Evolutionary conservation across 148 eudicot species (phyloP), one percentile per base, ranked within the genome.

Genomic region (Silene uniflora): DNA sequence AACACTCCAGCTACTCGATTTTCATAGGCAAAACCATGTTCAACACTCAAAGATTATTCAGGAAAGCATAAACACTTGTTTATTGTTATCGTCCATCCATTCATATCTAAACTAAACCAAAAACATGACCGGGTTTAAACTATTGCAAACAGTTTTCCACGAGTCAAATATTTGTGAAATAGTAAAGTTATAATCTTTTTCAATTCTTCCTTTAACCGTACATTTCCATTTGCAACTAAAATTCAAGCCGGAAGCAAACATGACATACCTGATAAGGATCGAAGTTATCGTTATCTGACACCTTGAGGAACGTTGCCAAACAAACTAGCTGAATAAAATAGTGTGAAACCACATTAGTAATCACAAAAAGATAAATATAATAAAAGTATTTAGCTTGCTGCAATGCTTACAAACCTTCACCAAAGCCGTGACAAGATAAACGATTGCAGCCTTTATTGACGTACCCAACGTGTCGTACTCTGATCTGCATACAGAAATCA

Each of bases 381-480:
- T 52, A 11, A 4, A 32, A 68, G 72, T 25, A 54, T 21, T 49
- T 16, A 52, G 18, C 67, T 25, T 71, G 56, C 42, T 66, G 52
- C 39, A 62, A 77, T 52, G 29, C 46, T 52, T 21, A 82, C 89
- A 14, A 70, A 93, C 97, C 98, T 95, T 95, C 69, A 95, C 91
- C 77, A 95, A 77, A 67, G 97, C 91, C 32, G 98, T 89, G 24
- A 80, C 83, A 62, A 95, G 96, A 83, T 95, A 95, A 75, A 95
- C 98, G 79, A 87, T 77, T 83, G 98, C 96, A 81, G 98, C 75
- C 79, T 84, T 92, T 25, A 92, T 78, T 3, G 98, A 92, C 27
- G 98, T 95, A 44, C 98, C 97, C 75, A 95, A 81, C 42, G 98
- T 95, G 83, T 95, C 98, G 76, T 92, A 95, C 87, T 95, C 98